A percentile compares a stretch with the other conserved stretches of the same genome.
Conservation (phyloP, 768 basidiomycete species). For the Rhizopogon vulgaris region DNA sequence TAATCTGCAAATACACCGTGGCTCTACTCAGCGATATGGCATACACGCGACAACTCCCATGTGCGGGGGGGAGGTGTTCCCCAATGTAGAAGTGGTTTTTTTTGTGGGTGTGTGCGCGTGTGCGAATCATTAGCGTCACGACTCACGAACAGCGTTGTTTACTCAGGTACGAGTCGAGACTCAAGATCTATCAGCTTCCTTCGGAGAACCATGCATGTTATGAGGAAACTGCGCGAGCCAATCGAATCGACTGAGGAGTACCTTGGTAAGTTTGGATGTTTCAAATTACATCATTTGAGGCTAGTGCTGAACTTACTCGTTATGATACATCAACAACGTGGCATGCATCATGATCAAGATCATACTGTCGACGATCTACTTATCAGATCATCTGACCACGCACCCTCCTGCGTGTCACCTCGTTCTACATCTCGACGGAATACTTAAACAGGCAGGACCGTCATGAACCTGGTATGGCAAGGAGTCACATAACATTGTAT, state of each 20-base stretch:
- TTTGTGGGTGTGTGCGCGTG: too few relatives aligned
- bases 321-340: slow-evolving; percentile 11
- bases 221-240: slow-evolving; percentile 77
- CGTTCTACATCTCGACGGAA: slow-evolving; percentile 90
- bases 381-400: slow-evolving; percentile 4
- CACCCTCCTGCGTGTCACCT: slow-evolving; percentile 79
- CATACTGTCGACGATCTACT: too few relatives aligned
- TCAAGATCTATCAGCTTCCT: slow-evolving; percentile 41
- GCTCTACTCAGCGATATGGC: slow-evolving; percentile 87
- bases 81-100: slow-evolving; percentile 53
- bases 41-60: slow-evolving; percentile 65
- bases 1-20: slow-evolving; percentile 86
- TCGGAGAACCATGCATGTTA: slow-evolving; percentile 49
- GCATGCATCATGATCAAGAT: neutral
- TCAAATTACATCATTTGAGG: neutral
- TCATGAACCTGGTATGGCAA: slow-evolving; percentile 59
- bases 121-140: slow-evolving; percentile 10
- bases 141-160: neutral
- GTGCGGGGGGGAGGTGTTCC: slow-evolving; percentile 31
- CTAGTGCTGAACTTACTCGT: slow-evolving; percentile 37
- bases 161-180: slow-evolving; percentile 39
- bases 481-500: neutral
- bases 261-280: slow-evolving; percentile 4
- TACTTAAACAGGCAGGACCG: slow-evolving; percentile 84
- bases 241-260: slow-evolving; percentile 37